Evolutionary conservation across 179 eudicot species (phyloP).

Genomic region (Silene coronaria): DNA sequence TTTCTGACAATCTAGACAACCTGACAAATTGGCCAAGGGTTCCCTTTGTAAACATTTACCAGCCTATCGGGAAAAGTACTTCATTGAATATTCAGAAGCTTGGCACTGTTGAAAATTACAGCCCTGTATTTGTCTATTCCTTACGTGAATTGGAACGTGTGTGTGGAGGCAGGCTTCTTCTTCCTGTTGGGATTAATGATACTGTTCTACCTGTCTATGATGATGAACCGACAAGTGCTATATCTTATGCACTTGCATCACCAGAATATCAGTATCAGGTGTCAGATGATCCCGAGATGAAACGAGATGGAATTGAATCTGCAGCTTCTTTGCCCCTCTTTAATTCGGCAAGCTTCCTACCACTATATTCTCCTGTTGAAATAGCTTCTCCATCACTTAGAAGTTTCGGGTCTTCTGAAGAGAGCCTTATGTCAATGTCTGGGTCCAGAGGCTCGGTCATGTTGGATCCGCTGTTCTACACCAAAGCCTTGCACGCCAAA

Average conservation of each 20-base stretch:
- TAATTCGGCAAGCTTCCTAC: slow-evolving; percentile 36
- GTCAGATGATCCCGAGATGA: slow-evolving; percentile 46
- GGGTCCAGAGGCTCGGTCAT: slow-evolving; percentile 45
- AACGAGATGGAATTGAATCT: slow-evolving; percentile 41
- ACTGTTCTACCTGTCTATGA: slow-evolving; percentile 64
- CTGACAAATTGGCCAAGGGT: slow-evolving; percentile 45
- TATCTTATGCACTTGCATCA: slow-evolving; percentile 71
- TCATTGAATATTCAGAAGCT: slow-evolving; percentile 42
- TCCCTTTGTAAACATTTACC: slow-evolving; percentile 51
- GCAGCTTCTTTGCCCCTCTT: slow-evolving; percentile 34
- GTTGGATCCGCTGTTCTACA: slow-evolving; percentile 49
- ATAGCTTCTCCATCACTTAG: slow-evolving; percentile 35
- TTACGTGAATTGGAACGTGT: slow-evolving; percentile 48
- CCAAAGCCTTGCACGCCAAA: slow-evolving; percentile 58
- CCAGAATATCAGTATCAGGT: slow-evolving; percentile 55
- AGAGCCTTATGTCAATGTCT: slow-evolving; percentile 45
- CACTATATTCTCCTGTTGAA: slow-evolving; percentile 42
- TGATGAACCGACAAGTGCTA: slow-evolving; percentile 77
- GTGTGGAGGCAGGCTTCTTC: slow-evolving; percentile 64
- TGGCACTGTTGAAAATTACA: slow-evolving; percentile 49
- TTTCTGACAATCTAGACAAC: slow-evolving; percentile 35
- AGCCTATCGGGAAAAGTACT: slow-evolving; percentile 38
- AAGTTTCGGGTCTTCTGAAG: slow-evolving; percentile 54
- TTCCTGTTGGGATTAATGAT: slow-evolving; percentile 55
- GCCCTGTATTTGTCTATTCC: slow-evolving; percentile 60